Conservation (phyloP, 805 yeast species). For the Candida insectalens region DNA sequence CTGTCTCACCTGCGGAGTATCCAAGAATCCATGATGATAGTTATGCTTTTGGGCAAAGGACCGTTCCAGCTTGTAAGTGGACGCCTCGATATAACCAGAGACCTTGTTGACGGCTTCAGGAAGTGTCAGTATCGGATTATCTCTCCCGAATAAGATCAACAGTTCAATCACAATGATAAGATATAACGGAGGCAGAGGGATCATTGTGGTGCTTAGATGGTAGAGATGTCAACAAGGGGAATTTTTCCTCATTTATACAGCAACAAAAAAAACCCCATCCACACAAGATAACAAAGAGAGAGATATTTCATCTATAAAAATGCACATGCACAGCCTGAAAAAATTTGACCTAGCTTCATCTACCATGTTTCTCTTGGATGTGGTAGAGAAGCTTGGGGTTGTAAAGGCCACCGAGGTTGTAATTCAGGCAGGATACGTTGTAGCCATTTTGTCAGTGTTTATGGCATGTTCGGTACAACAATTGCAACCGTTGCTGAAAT, state of each 20-base stretch:
- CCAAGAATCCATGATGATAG: neutral
- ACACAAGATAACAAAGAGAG: no score
- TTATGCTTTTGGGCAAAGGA: neutral
- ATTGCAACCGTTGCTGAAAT: conserved; percentile 6
- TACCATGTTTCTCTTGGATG: no score
- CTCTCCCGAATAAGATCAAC: conserved; percentile 5
- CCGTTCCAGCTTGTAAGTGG: conserved; percentile 1
- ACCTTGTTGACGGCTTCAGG: conserved; percentile 1
- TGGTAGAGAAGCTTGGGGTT: no score
- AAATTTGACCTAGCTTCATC: no score
- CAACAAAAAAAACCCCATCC: no score
- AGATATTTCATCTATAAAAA: no score
- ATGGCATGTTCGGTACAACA: conserved; percentile 4
- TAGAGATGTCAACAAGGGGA: no score
- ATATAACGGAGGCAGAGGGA: conserved; percentile 6
- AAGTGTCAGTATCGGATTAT: conserved; percentile 2
- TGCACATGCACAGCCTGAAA: no score
- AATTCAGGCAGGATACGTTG: conserved; percentile 1
- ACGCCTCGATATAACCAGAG: conserved; percentile 1
- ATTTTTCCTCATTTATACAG: no score
- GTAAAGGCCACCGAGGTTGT: no score
- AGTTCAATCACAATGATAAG: conserved; percentile 4
- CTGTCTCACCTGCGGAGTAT: neutral
- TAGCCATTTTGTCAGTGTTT: conserved; percentile 5
- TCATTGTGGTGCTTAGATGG: conserved; percentile 3